Evolutionary conservation across 2,329 filamentous ascomycete species (phyloP).

Genomic region (Emergomyces pasteurianus): DNA sequence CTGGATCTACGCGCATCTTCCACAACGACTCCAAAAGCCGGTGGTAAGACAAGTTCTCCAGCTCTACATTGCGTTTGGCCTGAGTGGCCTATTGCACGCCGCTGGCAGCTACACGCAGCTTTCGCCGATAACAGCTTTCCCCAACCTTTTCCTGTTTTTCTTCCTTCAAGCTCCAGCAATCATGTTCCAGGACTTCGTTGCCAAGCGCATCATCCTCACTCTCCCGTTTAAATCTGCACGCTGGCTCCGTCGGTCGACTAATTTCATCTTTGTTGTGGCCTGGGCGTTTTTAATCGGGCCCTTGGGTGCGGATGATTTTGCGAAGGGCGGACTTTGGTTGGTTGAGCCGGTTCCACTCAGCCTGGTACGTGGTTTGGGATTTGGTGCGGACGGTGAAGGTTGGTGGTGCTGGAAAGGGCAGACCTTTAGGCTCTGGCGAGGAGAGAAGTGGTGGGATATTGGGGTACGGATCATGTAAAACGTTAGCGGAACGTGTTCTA

Average conservation of each 20-base stretch:
- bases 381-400: conserved; percentile 50
- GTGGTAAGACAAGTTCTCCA: conserved; percentile 14
- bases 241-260: conserved; percentile 40
- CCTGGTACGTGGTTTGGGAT: conserved; percentile 51
- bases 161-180: conserved; percentile 56
- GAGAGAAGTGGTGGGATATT: conserved; percentile 52
- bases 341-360: conserved; percentile 74
- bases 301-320: conserved; percentile 64
- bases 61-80: conserved; percentile 20
- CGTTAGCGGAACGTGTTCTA: neutral
- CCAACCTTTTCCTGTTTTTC: conserved; percentile 55
- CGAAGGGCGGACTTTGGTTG: conserved; percentile 62
- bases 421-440: conserved; percentile 47
- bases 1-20: conserved; percentile 24
- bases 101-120: conserved; percentile 56
- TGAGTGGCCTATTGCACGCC: conserved; percentile 48
- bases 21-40: conserved; percentile 12
- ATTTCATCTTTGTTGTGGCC: conserved; percentile 47
- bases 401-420: conserved; percentile 57
- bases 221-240: conserved; percentile 31
- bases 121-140: conserved; percentile 45
- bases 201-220: conserved; percentile 24
- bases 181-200: conserved; percentile 42
- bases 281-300: conserved; percentile 60
- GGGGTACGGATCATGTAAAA: conserved; percentile 30